Conservation (phyloP, 768 basidiomycete genomes). For the Mycena pura region DNA sequence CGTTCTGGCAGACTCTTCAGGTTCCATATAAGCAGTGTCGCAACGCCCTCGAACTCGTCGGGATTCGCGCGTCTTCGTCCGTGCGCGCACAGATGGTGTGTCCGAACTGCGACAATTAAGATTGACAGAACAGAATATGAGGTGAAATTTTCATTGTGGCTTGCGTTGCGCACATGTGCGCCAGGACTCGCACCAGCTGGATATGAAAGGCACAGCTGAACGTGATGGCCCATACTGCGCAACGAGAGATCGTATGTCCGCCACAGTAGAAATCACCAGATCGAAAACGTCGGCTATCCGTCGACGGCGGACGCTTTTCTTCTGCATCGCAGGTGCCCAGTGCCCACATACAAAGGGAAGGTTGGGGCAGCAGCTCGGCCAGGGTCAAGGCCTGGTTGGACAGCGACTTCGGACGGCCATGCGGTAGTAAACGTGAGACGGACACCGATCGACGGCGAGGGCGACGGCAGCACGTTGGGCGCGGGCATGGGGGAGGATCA, state of each 20-base stretch:
- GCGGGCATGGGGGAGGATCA: too few species aligned
- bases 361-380: neutral
- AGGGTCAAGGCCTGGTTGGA: too few species aligned
- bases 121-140: neutral
- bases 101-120: neutral
- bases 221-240: slow-evolving; percentile 2
- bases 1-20: neutral
- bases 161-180: neutral
- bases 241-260: slow-evolving; percentile 1
- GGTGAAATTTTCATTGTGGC: slow-evolving; percentile 1
- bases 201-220: neutral
- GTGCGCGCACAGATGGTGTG: neutral
- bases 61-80: neutral
- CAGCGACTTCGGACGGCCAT: too few species aligned
- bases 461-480: too few species aligned
- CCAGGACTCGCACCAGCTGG: neutral
- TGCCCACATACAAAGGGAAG: neutral
- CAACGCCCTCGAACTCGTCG: neutral
- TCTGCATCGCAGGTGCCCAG: neutral
- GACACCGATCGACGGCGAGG: too few species aligned
- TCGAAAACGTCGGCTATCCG: slow-evolving; percentile 3
- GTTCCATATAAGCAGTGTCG: neutral
- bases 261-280: slow-evolving; percentile 2
- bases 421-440: too few species aligned
- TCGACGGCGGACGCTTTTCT: neutral